Percentiles rank a stretch among this genome's conserved stretches.
Conservation (phyloP, 139 green algal genomes). For the Chara braunii region DNA sequence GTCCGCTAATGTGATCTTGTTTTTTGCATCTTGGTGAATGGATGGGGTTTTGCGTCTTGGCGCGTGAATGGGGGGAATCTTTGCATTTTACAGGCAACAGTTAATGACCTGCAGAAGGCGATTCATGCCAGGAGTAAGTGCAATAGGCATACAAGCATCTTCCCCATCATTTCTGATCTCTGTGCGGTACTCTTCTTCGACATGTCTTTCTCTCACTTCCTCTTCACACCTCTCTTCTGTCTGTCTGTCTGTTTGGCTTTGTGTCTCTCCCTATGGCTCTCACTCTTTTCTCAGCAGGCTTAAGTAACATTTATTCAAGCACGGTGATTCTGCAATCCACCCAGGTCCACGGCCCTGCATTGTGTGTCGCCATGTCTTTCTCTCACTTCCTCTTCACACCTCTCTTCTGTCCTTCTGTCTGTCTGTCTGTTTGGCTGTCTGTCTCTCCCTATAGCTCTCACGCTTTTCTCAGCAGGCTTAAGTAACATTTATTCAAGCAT, state of each 20-base stretch:
- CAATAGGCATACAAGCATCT: not conserved
- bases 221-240: not conserved
- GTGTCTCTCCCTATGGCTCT: not conserved
- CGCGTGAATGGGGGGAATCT: too few relatives aligned
- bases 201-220: not conserved
- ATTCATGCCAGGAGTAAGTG: conserved; percentile 19
- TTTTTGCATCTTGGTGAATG: too few relatives aligned
- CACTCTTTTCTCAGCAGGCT: not conserved
- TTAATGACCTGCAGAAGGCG: conserved; percentile 13
- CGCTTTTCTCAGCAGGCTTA: not conserved
- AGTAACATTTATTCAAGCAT: not conserved
- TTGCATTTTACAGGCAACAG: conserved; percentile 18
- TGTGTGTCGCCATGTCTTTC: not conserved
- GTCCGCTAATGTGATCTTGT: too few relatives aligned
- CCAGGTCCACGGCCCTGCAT: too few relatives aligned
- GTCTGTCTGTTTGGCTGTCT: not conserved
- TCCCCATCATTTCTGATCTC: not conserved
- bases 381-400: not conserved
- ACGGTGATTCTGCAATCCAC: too few relatives aligned
- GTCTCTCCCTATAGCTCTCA: not conserved
- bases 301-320: not conserved
- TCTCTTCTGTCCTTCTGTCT: conserved; percentile 1
- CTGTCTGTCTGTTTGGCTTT: conserved; percentile 16
- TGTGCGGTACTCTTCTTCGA: not conserved
- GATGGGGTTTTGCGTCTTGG: too few relatives aligned